Base-by-base conservation (phyloP, 768 basidiomycete genomes). In the Sarcomyxa edulis region DNA sequence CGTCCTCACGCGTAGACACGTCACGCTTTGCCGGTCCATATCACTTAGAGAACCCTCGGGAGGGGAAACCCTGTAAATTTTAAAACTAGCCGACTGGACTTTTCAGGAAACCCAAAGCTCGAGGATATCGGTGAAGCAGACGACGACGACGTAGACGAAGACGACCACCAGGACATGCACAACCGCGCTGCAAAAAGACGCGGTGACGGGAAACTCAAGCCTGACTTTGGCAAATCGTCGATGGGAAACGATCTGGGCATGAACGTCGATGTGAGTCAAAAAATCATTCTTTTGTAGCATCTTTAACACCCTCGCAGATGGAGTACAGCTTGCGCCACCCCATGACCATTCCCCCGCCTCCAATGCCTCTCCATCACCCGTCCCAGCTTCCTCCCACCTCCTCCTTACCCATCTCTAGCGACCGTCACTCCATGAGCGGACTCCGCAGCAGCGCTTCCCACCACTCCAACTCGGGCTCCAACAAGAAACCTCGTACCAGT, bases 121-220 rank as follows among this genome's bases (percentile, higher is more conserved):
- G 46, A 58, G 23, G 65, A 65, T 19, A 60, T 60, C 10, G 55
- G 47, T 3, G 69, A 54, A 32, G 72, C 57, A 12, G 69, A 57
- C 6, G 67, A 66, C 10, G 70, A 65, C 18, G 71, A 66, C 15
- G 61, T 60, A 8, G 62, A 53, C 2, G 66, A 67, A 14, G 69
- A 69, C 27, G 69, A 68, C 24, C 66, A 63, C 27, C 58, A 53
- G 16, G 54, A 49, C 42, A 21, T 20, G 18, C 40, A 46, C 35
- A 43, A 15, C 29, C 44, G 18, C 48, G 30, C 31, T 26, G 24
- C 48, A 18, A 63, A 64, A 48, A 51, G 65, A n/a, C 52, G 56
- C 14, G 48, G 51, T 14, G 59, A 60, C 41, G 61, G 60, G 0
- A 61, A 60, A 42, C 26, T 59, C 38, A 67, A 65, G 35, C 32